Base-by-base conservation (phyloP, 2,329 filamentous ascomycete species). In the Cladosporium velox region DNA sequence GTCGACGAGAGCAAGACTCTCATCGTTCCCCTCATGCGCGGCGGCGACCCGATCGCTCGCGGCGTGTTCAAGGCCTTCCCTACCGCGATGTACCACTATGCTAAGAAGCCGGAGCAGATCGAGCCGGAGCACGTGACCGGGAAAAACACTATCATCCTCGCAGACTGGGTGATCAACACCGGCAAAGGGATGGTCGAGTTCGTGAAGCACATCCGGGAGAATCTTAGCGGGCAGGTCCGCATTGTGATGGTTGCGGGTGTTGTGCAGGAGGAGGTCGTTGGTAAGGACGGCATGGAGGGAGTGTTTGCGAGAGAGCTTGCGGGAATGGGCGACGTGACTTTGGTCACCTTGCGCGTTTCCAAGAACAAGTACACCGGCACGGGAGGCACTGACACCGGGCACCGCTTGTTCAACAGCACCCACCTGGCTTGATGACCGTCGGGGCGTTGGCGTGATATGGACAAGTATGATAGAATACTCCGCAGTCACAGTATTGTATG, bases 1-100 rank as follows among this genome's bases (percentile, higher is more conserved):
- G 65, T 52, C 0, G 30, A 82, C 63, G 86, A 89, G 71, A 8
- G 75, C 1, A 63, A 77, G 10, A 89, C 85, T 0, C 66, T 79
- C 0, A 88, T 90, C 57, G 76, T 89, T 0, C 79, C 86, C 0
- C 68, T 89, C n/a, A 89, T 90, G 86, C 84, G 86, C 10, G 86
- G 84, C 1, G 87, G 87, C 10, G 86, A 88, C 68, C 80, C 86
- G 0, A 86, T 90, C 84, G 87, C 87, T 0, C 73, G 83, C 1
- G 87, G 87, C 0, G 78, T 90, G 55, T 85, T 75, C 68, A 79
- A 86, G 0, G 83, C 77, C 0, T 82, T 90, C 5, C 83, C 83
- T 0, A 66, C 65, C 0, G 85, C 86, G 4, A 80, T 77, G 72
- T 86, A 88, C 62, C 58, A 86, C 0, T 85, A 88, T 67, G 80